phyloP scores from a whole-genome alignment of 805 yeast genomes.

The Lachancea lanzarotensis region DNA sequence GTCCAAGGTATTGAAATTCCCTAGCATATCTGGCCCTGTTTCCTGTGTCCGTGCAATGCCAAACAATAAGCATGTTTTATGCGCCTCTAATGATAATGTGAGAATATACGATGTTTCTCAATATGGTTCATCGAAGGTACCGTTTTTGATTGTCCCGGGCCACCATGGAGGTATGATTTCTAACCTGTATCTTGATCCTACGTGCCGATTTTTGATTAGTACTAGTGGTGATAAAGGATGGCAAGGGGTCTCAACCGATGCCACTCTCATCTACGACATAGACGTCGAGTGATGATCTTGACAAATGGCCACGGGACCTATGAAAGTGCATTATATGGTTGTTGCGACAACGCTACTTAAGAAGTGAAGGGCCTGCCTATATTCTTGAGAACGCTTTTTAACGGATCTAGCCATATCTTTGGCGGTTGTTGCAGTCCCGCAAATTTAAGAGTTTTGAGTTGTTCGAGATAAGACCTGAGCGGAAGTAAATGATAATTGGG shows the following conservation, averaged over 20 bases:
- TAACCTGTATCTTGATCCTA: conserved; percentile 72
- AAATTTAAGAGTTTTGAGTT: conserved; percentile 4
- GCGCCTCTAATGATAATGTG: conserved; percentile 88
- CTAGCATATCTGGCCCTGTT: conserved; percentile 86
- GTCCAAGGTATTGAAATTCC: conserved; percentile 60
- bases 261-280: conserved; percentile 76
- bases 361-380: conserved; percentile 3
- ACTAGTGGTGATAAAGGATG: conserved; percentile 95
- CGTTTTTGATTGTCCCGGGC: conserved; percentile 89
- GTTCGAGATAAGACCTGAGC: conserved; percentile 3
- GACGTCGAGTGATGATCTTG: conserved; percentile 34
- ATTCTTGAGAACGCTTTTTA: conserved; percentile 5
- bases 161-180: conserved; percentile 91
- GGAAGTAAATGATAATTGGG: neutral
- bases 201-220: conserved; percentile 80
- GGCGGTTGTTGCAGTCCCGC: conserved; percentile 4
- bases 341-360: neutral
- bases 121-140: conserved; percentile 40
- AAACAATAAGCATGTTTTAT: conserved; percentile 67
- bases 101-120: conserved; percentile 70
- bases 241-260: conserved; percentile 77
- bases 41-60: conserved; percentile 75
- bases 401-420: conserved; percentile 8
- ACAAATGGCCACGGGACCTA: neutral
- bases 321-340: conserved; percentile 2